Evolutionary conservation across 2,329 filamentous ascomycete genomes (phyloP), one percentile per base, ranked within the genome.

Genomic region (Colletotrichum noveboracense): DNA sequence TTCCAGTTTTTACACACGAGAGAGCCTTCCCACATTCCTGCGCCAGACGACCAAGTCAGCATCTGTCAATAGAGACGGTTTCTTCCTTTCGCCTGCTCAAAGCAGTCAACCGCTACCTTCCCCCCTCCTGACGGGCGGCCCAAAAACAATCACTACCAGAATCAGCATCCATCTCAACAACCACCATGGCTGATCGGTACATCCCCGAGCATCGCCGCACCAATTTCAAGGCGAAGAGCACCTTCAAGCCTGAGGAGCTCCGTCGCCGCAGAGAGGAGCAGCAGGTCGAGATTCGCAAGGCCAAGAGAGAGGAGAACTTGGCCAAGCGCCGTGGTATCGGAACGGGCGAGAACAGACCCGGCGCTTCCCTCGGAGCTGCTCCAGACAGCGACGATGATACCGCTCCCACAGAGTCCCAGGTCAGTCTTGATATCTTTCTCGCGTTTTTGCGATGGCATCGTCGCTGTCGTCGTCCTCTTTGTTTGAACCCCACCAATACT

Each of bases 141-240:
- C 43, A 64, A 52, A 73, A 73, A 64, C 71, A 48, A 75, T 64
- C 16, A 67, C 30, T 14, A 43, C 71, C 38, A 55, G 24, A 52
- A 36, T 43, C 71, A 66, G 48, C 65, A 70, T 70, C 60, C 66
- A 52, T 70, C 66, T 66, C 30, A 70, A 62, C 84, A 84, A 85
- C 85, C 86, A 93, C 82, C 88, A 99, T 99, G 97, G 94, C 97
- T 87, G 97, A 99, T 87, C 95, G 97, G 84, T 99, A 98, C 90
- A 99, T 99, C 84, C 97, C 97, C 86, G 97, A 99, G 90, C 97
- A 99, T 91, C 96, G 97, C 87, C 96, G 97, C 85, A 98, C 95
- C 80, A 96, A 98, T 89, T 99, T 98, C 93, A 99, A 99, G 94
- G 97, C 97, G 71, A 98, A 98, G 92, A 96, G 95, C 88, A 95